Evolutionary conservation across 106 monocot species (phyloP).

Genomic region (Apostasia shenzhenica): DNA sequence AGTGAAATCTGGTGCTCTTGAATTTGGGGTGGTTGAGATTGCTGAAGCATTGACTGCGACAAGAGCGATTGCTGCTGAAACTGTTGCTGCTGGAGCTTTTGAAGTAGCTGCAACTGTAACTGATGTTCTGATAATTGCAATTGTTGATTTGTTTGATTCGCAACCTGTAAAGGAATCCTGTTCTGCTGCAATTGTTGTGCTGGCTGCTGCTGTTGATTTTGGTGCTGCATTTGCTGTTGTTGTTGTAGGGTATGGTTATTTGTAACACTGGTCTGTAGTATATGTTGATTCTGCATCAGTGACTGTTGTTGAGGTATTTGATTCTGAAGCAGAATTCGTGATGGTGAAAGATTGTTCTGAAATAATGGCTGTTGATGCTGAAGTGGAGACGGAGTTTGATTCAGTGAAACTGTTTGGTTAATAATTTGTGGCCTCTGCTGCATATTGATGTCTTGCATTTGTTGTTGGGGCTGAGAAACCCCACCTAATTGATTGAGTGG

Average conservation of each 20-base stretch:
- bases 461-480: slow-evolving; percentile 33
- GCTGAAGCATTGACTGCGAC: slow-evolving; percentile 35
- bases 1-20: slow-evolving; percentile 57
- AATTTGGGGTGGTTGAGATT: slow-evolving; percentile 33
- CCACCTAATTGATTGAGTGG: slow-evolving; percentile 36
- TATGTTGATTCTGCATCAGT: slow-evolving; percentile 6
- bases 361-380: not conserved
- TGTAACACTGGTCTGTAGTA: not conserved
- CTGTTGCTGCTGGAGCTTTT: slow-evolving; percentile 53
- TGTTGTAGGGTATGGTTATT: slow-evolving; percentile 7
- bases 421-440: slow-evolving; percentile 46
- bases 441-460: slow-evolving; percentile 20
- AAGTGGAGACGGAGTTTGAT: not conserved
- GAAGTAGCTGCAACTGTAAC: slow-evolving; percentile 54
- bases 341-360: slow-evolving; percentile 18
- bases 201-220: slow-evolving; percentile 20
- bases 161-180: slow-evolving; percentile 18
- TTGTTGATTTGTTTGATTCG: slow-evolving; percentile 33
- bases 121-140: slow-evolving; percentile 48
- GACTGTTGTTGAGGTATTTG: slow-evolving; percentile 14
- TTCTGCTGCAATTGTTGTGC: slow-evolving; percentile 28
- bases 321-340: slow-evolving; percentile 14
- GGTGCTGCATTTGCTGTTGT: slow-evolving; percentile 2
- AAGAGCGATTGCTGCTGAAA: slow-evolving; percentile 41
- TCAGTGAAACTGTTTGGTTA: slow-evolving; percentile 29